These are phyloP conservation scores for Kluyveromyces starmeri DNA, from an alignment of 805 yeast species.

Conservation along the genomic window DNA sequence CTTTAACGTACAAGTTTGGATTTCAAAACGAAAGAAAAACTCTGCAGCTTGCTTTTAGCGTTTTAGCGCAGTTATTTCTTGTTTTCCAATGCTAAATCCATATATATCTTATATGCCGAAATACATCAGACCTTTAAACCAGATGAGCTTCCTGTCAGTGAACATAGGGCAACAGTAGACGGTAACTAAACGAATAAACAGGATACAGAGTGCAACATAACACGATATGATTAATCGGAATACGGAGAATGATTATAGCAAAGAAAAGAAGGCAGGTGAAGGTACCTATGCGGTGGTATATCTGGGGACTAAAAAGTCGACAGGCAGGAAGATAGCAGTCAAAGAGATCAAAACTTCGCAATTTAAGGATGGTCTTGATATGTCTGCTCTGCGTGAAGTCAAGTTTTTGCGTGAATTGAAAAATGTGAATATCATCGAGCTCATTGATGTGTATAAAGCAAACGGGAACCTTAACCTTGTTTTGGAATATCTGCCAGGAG, in stretches of 20 bases:
- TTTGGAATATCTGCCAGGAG: constrained; percentile 88
- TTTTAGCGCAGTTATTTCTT: no score
- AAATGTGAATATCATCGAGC: constrained; percentile 75
- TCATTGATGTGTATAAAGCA: constrained; percentile 76
- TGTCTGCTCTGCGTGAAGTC: constrained; percentile 94
- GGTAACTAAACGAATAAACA: no score
- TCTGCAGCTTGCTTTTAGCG: no score
- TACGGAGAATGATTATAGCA: neutral
- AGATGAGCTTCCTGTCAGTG: no score
- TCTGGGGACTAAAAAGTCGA: constrained; percentile 51
- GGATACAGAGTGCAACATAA: no score
- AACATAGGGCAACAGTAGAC: no score
- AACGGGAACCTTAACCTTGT: constrained; percentile 66
- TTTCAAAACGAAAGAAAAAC: neutral
- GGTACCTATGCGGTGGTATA: constrained; percentile 98
- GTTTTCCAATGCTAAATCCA: no score
- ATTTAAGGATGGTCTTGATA: constrained; percentile 93
- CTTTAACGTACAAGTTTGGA: neutral
- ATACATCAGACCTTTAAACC: no score
- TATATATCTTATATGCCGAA: no score
- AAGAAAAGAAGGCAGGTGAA: constrained; percentile 88
- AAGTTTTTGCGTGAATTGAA: constrained; percentile 76
- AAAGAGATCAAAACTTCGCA: constrained; percentile 92
- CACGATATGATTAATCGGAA: neutral
- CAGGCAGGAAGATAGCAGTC: constrained; percentile 64